These are phyloP conservation scores for Nakazawaea siamensis DNA, from an alignment of 805 yeast genomes.

Conservation along the genomic window DNA sequence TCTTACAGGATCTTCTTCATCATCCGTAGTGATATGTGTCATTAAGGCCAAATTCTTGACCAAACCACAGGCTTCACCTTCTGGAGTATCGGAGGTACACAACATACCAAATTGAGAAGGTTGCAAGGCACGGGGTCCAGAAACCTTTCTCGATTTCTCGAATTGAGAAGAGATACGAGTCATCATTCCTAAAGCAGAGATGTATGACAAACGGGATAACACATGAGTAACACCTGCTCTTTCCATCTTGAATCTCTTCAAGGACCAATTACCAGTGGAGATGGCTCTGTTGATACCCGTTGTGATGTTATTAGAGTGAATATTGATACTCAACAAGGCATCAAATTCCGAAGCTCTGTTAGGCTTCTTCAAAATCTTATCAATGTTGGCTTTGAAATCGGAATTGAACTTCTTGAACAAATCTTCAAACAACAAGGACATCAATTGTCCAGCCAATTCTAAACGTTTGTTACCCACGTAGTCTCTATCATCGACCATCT, in stretches of 20 bases:
- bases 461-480: constrained; percentile 97
- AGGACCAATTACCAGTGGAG: constrained; percentile 98
- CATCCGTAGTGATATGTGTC: constrained; percentile 99
- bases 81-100: constrained; percentile 98
- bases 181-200: constrained; percentile 98
- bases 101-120: constrained; percentile 99
- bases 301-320: constrained; percentile 88
- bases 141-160: constrained; percentile 94
- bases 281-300: constrained; percentile 94
- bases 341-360: constrained; percentile 93
- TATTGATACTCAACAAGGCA: constrained; percentile 81
- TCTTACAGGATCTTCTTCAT: constrained; percentile 84
- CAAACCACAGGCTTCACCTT: constrained; percentile 99
- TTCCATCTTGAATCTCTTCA: constrained; percentile 98
- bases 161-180: constrained; percentile 98
- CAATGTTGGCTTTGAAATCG: constrained; percentile 91
- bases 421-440: constrained; percentile 93
- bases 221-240: constrained; percentile 99
- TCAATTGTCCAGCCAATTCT: constrained; percentile 94
- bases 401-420: constrained; percentile 92
- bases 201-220: constrained; percentile 81
- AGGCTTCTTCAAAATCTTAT: constrained; percentile 88
- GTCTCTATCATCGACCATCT: constrained; percentile 97
- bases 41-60: constrained; percentile 94
- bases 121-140: constrained; percentile 97